phyloP scores from a whole-genome alignment of 768 basidiomycete genomes.

The Cantharellus anzutake region DNA sequence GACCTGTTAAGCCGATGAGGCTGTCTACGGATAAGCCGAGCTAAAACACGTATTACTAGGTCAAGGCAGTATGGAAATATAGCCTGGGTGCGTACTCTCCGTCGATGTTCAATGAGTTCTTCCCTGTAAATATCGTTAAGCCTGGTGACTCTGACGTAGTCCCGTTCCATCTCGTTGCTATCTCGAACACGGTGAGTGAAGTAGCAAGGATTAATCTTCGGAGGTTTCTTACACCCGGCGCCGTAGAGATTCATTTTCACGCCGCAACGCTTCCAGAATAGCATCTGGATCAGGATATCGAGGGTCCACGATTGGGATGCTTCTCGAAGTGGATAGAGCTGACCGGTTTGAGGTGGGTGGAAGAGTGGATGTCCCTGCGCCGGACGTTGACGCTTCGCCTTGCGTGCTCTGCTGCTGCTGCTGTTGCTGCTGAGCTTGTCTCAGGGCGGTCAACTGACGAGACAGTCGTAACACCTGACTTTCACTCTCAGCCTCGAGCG shows the following conservation, averaged over 20 bases:
- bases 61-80: slow-evolving; percentile 1
- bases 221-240: slow-evolving; percentile 23
- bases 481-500: slow-evolving; percentile 71
- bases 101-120: slow-evolving; percentile 60
- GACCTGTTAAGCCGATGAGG: slow-evolving; percentile 38
- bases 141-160: slow-evolving; percentile 52
- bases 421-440: slow-evolving; percentile 33
- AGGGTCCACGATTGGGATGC: slow-evolving; percentile 16
- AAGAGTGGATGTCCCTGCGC: slow-evolving; percentile 14
- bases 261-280: slow-evolving; percentile 54
- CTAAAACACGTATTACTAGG: slow-evolving; percentile 20
- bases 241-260: slow-evolving; percentile 63
- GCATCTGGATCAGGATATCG: slow-evolving; percentile 28
- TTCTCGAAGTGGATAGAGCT: slow-evolving; percentile 9
- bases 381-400: neutral
- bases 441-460: slow-evolving; percentile 46
- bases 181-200: neutral
- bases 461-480: slow-evolving; percentile 61
- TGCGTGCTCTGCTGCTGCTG: slow-evolving; percentile 3
- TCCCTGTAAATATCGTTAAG: slow-evolving; percentile 73
- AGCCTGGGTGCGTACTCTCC: slow-evolving; percentile 34
- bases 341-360: too few species aligned
- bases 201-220: neutral
- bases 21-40: slow-evolving; percentile 62
- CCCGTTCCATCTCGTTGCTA: slow-evolving; percentile 48